A percentile compares a stretch with the other conserved stretches of the same genome.
These are phyloP conservation scores for Lyophyllum atratum DNA, from an alignment of 768 basidiomycete genomes.

Conservation along the genomic window DNA sequence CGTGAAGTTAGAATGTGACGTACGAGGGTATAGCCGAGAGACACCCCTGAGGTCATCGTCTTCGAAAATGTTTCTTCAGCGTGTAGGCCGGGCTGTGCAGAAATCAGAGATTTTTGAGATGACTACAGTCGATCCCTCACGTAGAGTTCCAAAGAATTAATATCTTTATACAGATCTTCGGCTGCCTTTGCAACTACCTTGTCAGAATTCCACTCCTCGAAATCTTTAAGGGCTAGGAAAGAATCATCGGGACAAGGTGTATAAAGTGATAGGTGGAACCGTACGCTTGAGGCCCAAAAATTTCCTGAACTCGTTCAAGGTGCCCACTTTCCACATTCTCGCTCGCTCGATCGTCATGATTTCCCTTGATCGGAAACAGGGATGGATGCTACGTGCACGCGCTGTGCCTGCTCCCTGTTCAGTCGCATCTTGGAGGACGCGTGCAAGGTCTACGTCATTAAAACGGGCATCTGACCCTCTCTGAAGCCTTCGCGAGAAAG, in stretches of 20 bases:
- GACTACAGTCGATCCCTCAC: constrained; percentile 11
- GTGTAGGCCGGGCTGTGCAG: constrained; percentile 18
- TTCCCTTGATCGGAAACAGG: constrained; percentile 7
- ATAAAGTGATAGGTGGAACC: neutral
- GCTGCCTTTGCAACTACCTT: constrained; percentile 24
- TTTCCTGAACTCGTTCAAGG: constrained; percentile 23
- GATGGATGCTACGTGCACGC: neutral
- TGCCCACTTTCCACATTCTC: constrained; percentile 14
- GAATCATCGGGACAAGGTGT: neutral
- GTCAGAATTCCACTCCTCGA: constrained; percentile 34
- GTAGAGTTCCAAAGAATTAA: constrained; percentile 39
- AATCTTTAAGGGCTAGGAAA: constrained; percentile 24
- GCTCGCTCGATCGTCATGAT: constrained; percentile 14
- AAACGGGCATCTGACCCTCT: constrained; percentile 19
- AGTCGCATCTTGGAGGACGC: constrained; percentile 22
- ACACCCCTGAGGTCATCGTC: constrained; percentile 13
- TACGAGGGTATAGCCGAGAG: constrained; percentile 29
- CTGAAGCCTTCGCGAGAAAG: constrained; percentile 8
- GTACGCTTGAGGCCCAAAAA: constrained; percentile 21
- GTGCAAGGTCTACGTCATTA: constrained; percentile 21
- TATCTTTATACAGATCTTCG: constrained; percentile 29
- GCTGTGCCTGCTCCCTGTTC: constrained; percentile 14
- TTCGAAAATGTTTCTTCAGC: constrained; percentile 16
- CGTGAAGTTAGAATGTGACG: neutral
- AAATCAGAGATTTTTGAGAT: neutral